These are phyloP conservation scores for Orbilia oligospora DNA, from an alignment of 2,329 filamentous ascomycete species.

Conservation along the genomic window DNA sequence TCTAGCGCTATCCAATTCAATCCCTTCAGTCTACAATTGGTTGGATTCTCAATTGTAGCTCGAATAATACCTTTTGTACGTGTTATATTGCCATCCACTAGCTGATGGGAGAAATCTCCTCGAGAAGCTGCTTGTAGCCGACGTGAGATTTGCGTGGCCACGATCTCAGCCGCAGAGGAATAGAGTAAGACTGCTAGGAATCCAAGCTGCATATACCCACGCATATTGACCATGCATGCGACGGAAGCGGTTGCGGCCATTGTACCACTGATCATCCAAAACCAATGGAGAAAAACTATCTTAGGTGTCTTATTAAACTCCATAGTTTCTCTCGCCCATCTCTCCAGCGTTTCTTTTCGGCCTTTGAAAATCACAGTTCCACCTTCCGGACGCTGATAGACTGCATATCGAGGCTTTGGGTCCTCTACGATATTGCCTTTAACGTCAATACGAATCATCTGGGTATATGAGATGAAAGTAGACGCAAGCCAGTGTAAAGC, in stretches of 20 bases:
- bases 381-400: slow-evolving; percentile 65
- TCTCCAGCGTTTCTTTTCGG: slow-evolving; percentile 64
- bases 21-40: slow-evolving; percentile 34
- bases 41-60: slow-evolving; percentile 25
- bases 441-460: slow-evolving; percentile 62
- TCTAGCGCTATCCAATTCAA: slow-evolving; percentile 38
- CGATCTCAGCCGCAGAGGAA: slow-evolving; percentile 65
- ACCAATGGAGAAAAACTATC: slow-evolving; percentile 64
- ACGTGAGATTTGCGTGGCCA: slow-evolving; percentile 64
- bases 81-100: slow-evolving; percentile 34
- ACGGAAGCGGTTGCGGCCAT: slow-evolving; percentile 64
- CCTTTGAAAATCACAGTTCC: slow-evolving; percentile 66
- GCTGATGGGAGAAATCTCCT: slow-evolving; percentile 19
- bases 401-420: slow-evolving; percentile 63
- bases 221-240: slow-evolving; percentile 67
- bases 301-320: slow-evolving; percentile 63
- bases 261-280: slow-evolving; percentile 64
- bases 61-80: slow-evolving; percentile 46
- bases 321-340: slow-evolving; percentile 65
- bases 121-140: slow-evolving; percentile 61
- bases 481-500: slow-evolving; percentile 65
- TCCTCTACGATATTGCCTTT: slow-evolving; percentile 60
- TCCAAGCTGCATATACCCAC: slow-evolving; percentile 64
- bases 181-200: slow-evolving; percentile 65
- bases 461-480: slow-evolving; percentile 63